Evolutionary conservation across 1,284 basidiomycete species (phyloP), one percentile per base, ranked within the genome.

Genomic region (Ganoderma multipileum): DNA sequence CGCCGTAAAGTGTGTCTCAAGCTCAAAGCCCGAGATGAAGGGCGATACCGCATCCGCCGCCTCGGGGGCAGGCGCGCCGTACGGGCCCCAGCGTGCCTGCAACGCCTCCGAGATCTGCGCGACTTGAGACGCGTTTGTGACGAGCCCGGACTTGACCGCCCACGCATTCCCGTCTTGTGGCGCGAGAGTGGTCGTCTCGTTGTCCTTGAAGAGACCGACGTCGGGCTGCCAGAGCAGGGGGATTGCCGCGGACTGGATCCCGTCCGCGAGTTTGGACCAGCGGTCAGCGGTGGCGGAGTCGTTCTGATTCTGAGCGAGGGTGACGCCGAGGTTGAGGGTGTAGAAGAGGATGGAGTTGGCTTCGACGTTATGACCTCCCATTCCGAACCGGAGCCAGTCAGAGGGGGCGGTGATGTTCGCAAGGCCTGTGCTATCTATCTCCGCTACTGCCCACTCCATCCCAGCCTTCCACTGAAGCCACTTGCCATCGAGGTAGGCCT

Each of bases 321-420:
- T 42, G 20, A 64, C 65, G 11, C 71, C 71, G 38, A 72, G 67
- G 60, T 20, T 67, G 55, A 72, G 68, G 16, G 71, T 70, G 61
- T 72, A 72, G 61, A 65, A 72, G 57, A 72, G 67, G 61, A 72
- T 70, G 36, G 71, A 63, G 65, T 72, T 72, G 23, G 71, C 71
- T 54, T 72, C 71, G 65, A 72, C 70, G 67, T 72, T 72, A 63
- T 72, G 68, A 42, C 71, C 71, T 38, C 71, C 71, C 71, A 70
- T 72, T 11, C 71, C 68, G 65, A 70, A 72, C 26, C 71, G 68
- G n/a, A 70, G 67, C 71, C 71, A 72, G 60, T 72, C 71, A 44
- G 50, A 47, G 20, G 71, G 0, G 4, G 9, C 65, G 61, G 67
- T 68, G 55, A 72, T 42, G 67, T 72, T 72, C 55, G 71, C 71